phyloP scores from a whole-genome alignment of 768 basidiomycete genomes.

The Dioszegia hungarica region DNA sequence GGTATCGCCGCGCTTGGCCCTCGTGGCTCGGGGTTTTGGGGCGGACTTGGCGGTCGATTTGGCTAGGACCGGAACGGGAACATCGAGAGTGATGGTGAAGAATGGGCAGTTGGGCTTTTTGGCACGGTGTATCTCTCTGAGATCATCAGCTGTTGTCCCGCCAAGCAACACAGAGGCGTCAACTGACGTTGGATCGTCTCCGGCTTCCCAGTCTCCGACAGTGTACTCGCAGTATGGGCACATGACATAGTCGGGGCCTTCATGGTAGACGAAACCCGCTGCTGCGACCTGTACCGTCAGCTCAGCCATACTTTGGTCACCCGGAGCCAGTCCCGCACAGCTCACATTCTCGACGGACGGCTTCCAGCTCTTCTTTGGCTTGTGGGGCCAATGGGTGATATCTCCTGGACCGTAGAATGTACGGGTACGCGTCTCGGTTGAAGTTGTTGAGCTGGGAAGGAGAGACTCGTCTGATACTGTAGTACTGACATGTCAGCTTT shows the following conservation, averaged over 20 bases:
- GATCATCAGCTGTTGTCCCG: neutral
- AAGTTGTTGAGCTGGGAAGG: conserved; percentile 33
- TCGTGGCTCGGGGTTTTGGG: neutral
- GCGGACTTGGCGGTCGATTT: neutral
- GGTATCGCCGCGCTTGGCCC: neutral
- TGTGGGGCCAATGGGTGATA: conserved; percentile 40
- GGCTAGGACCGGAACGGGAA: too few relatives aligned
- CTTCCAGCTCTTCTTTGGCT: conserved; percentile 39
- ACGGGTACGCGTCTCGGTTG: conserved; percentile 19
- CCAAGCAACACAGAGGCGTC: neutral
- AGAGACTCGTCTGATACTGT: neutral
- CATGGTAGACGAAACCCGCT: conserved; percentile 80
- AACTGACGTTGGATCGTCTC: conserved; percentile 80
- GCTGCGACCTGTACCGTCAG: conserved; percentile 73
- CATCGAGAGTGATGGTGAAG: conserved; percentile 38
- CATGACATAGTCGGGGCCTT: conserved; percentile 71
- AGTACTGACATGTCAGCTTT: neutral
- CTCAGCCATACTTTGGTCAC: neutral
- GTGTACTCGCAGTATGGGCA: conserved; percentile 79
- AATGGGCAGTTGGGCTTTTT: conserved; percentile 60
- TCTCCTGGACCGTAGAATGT: conserved; percentile 32
- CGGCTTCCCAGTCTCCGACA: conserved; percentile 78
- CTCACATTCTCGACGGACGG: conserved; percentile 42
- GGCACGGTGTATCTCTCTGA: conserved; percentile 63
- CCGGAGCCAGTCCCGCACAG: neutral